Conservation (phyloP, 148 eudicot genomes). For the Selenicereus undatus region DNA sequence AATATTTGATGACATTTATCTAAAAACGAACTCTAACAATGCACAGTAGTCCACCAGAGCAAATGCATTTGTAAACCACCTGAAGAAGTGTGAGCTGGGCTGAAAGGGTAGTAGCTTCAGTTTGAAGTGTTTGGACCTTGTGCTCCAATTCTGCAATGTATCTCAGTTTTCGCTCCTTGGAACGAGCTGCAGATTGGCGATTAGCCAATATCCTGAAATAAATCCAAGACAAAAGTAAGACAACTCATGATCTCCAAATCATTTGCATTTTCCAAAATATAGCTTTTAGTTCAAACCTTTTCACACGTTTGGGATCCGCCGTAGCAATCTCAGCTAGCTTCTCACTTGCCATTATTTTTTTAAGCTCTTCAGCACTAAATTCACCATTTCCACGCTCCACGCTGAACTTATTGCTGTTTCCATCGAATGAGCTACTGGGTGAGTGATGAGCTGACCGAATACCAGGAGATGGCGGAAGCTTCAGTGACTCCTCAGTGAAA, state of each 20-base stretch:
- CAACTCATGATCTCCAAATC: neutral
- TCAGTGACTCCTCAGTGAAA: slow-evolving; percentile 33
- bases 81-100: slow-evolving; percentile 41
- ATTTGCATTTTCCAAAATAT: neutral
- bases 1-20: neutral
- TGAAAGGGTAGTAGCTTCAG: slow-evolving; percentile 42
- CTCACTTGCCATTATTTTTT: slow-evolving; percentile 49
- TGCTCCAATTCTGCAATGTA: slow-evolving; percentile 50
- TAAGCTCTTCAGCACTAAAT: slow-evolving; percentile 39
- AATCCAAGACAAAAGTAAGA: neutral
- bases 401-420: slow-evolving; percentile 24
- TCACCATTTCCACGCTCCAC: slow-evolving; percentile 43
- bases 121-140: slow-evolving; percentile 46
- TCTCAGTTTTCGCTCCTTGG: slow-evolving; percentile 44
- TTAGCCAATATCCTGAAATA: slow-evolving; percentile 46
- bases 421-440: slow-evolving; percentile 35
- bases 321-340: slow-evolving; percentile 50
- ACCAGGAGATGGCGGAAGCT: slow-evolving; percentile 33
- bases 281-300: slow-evolving; percentile 29
- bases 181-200: slow-evolving; percentile 53
- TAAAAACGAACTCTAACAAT: neutral
- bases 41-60: neutral
- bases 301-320: slow-evolving; percentile 49
- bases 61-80: slow-evolving; percentile 19
- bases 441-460: slow-evolving; percentile 32